Percentiles rank a stretch among this genome's conserved stretches.
phyloP scores from a whole-genome alignment of 2,329 filamentous ascomycete genomes.

The Fusarium haematococcum region DNA sequence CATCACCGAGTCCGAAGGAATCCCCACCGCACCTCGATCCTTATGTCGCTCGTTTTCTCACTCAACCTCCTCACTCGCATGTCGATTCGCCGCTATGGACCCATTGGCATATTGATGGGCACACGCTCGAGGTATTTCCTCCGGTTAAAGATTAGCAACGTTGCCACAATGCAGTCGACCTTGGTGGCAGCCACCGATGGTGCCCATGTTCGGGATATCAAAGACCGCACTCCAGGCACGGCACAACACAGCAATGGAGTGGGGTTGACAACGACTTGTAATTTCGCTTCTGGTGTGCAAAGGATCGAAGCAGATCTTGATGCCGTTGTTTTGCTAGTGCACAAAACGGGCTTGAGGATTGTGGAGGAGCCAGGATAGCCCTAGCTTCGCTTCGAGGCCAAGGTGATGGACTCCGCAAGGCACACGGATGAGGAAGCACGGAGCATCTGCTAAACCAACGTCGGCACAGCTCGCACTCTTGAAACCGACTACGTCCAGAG shows the following conservation, averaged over 20 bases:
- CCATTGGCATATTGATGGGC: slow-evolving; percentile 34
- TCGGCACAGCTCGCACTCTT: slow-evolving; percentile 29
- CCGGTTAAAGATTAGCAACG: slow-evolving; percentile 21
- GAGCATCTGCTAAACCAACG: slow-evolving; percentile 46
- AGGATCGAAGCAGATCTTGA: slow-evolving; percentile 39
- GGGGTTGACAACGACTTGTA: slow-evolving; percentile 24
- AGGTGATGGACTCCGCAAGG: slow-evolving; percentile 42
- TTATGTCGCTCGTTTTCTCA: slow-evolving; percentile 32
- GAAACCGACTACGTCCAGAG: slow-evolving; percentile 10
- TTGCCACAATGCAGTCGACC: slow-evolving; percentile 29
- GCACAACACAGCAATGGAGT: neutral
- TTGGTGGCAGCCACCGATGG: slow-evolving; percentile 1
- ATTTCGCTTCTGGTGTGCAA: slow-evolving; percentile 25
- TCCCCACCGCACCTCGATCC: slow-evolving; percentile 41
- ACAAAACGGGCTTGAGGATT: slow-evolving; percentile 35
- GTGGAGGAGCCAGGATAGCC: slow-evolving; percentile 47
- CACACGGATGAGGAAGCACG: slow-evolving; percentile 39
- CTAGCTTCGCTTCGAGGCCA: slow-evolving; percentile 40
- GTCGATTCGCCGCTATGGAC: slow-evolving; percentile 40
- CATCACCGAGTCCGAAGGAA: slow-evolving; percentile 29
- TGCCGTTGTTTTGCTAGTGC: slow-evolving; percentile 39
- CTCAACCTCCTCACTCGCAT: slow-evolving; percentile 35
- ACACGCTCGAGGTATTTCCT: slow-evolving; percentile 34
- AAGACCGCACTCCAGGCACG: neutral
- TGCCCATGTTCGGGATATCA: slow-evolving; percentile 15